These are phyloP conservation scores for Fusarium dlaminii DNA, from an alignment of 2,329 filamentous ascomycete species.

Conservation along the genomic window DNA sequence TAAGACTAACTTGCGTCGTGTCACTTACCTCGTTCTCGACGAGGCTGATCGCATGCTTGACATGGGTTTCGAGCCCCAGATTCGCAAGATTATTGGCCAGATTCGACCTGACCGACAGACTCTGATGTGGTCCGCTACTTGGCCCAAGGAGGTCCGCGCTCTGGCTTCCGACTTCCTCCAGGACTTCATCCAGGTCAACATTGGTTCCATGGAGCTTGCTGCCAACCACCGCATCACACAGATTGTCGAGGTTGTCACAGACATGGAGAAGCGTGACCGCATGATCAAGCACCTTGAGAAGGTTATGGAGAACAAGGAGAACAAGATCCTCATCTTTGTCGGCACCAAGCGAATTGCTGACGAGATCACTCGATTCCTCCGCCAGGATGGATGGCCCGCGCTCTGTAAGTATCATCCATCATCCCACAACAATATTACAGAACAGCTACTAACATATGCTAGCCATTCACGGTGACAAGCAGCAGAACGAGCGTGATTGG, in stretches of 20 bases:
- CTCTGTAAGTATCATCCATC: conserved; percentile 73
- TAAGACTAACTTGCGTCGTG: conserved; percentile 97
- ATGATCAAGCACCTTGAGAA: conserved; percentile 99
- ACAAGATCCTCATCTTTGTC: conserved; percentile 96
- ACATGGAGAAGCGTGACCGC: conserved; percentile 96
- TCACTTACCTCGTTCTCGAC: conserved; percentile 97
- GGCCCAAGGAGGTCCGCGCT: conserved; percentile 97
- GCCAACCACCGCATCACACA: conserved; percentile 98
- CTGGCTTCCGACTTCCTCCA: conserved; percentile 90
- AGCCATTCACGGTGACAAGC: conserved; percentile 99
- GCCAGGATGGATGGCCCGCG: conserved; percentile 97
- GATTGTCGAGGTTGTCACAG: conserved; percentile 93
- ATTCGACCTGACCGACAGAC: conserved; percentile 98
- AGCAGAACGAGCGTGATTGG: conserved; percentile 99
- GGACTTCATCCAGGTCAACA: conserved; percentile 99
- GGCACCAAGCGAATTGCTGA: conserved; percentile 95
- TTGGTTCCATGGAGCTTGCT: conserved; percentile 93
- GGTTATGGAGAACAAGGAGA: conserved; percentile 94
- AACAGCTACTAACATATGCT: conserved; percentile 48
- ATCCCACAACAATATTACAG: conserved; percentile 45
- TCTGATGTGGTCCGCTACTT: conserved; percentile 99
- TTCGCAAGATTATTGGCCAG: conserved; percentile 97
- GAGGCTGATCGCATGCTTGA: conserved; percentile 99
- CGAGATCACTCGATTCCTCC: conserved; percentile 96
- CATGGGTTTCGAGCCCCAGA: conserved; percentile 99